Evolutionary conservation across 2,329 filamentous ascomycete genomes (phyloP), one percentile per base, ranked within the genome.

Genomic region (Curvularia hawaiiensis): DNA sequence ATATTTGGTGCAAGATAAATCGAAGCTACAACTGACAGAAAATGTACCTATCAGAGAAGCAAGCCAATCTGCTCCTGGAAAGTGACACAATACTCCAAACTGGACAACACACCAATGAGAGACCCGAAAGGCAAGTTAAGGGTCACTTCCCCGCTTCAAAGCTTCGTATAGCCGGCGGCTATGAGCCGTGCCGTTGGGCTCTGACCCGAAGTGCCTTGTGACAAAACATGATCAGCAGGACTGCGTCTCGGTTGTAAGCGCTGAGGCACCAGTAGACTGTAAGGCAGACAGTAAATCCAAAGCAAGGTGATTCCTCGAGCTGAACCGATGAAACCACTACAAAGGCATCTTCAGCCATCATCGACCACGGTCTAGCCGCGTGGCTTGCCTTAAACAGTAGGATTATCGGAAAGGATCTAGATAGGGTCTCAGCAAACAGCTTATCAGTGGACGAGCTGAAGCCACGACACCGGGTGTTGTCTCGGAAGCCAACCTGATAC

Each of bases 241-340:
- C 53, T 16, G 14, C 12, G 1, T 18, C 30, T 45, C 35, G 41
- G 30, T 4, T 31, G 24, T 24, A 38, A 31, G 47, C 22, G 40
- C 47, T 26, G 16, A 11, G 4, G 18, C 8, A 12, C 30, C 5
- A 3, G 14, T 30, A 51, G 33, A 40, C 1, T 1, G 8, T 22
- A 8, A 10, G 10, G n/a, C 28, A 41, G 10, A 26, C 46, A 20
- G 35, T 3, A 22, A 9, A 40, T 31, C 31, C 33, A 45, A 14
- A 2, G 10, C 6, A 44, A 26, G 31, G 33, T 40, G 1, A n/a
- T n/a, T 12, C n/a, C 49, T 0, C 35, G 18, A 18, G 41, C 44
- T 47, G 53, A 47, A 11, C 40, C 47, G 53, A 46, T 51, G 39
- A 40, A 50, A 50, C 16, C 33, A 39, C 33, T 49, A 1, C n/a